phyloP scores from a whole-genome alignment of 176 grass and related monocot genomes.

The Carex littledalei region DNA sequence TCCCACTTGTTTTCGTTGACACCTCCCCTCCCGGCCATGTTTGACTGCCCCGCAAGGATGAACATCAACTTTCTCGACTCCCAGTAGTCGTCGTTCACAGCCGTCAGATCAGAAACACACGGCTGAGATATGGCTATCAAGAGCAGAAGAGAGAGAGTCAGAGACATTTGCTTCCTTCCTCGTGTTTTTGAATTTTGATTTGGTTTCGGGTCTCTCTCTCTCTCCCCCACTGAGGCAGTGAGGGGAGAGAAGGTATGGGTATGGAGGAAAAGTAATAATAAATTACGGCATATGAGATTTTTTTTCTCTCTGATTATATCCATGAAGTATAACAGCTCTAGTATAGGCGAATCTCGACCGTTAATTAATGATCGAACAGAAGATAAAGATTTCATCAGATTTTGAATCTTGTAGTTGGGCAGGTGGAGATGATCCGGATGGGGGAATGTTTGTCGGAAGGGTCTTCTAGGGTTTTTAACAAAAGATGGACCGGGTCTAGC shows the following conservation, averaged over 20 bases:
- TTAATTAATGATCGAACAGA: neutral
- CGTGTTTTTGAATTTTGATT: neutral
- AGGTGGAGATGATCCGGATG: neutral
- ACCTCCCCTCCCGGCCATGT: slow-evolving; percentile 87
- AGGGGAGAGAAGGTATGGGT: too few species aligned
- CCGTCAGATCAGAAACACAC: slow-evolving; percentile 4
- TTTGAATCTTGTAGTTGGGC: neutral
- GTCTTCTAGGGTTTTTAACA: neutral
- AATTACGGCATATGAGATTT: neutral
- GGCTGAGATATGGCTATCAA: neutral
- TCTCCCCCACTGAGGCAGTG: neutral
- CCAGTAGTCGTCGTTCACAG: slow-evolving; percentile 6
- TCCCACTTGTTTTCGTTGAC: slow-evolving; percentile 43
- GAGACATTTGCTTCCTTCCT: neutral
- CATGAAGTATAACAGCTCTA: neutral
- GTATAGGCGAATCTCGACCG: neutral
- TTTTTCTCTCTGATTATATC: neutral
- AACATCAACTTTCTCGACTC: slow-evolving; percentile 42
- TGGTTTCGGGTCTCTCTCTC: neutral
- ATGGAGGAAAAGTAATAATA: too few species aligned
- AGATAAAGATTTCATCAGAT: neutral
- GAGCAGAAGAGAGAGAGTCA: slow-evolving; percentile 11
- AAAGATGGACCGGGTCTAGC: neutral
- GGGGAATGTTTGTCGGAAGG: neutral
- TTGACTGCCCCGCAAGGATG: slow-evolving; percentile 76